Conservation (phyloP, 1,284 basidiomycete genomes). For the Trametes versicolor region DNA sequence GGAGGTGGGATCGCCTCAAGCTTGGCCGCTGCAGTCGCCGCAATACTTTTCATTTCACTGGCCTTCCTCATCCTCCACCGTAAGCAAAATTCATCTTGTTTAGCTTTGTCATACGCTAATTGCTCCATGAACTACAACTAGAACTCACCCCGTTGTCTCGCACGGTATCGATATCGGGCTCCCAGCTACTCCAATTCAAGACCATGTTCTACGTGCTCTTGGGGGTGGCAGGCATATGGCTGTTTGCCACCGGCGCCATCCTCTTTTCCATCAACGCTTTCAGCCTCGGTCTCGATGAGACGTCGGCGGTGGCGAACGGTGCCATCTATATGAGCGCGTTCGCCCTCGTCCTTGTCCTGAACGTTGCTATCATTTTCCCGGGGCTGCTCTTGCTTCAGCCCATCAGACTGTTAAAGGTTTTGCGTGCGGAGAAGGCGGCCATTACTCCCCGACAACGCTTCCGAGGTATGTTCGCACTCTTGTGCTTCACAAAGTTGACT, state of each 20-base stretch:
- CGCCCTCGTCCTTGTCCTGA: constrained; percentile 69
- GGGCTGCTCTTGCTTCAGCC: constrained; percentile 78
- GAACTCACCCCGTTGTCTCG: constrained; percentile 61
- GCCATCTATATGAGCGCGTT: constrained; percentile 75
- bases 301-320: constrained; percentile 70
- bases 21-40: constrained; percentile 71
- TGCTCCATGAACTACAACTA: constrained; percentile 36
- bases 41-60: constrained; percentile 64
- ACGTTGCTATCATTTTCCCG: constrained; percentile 76
- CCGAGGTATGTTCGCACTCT: constrained; percentile 60
- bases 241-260: constrained; percentile 72
- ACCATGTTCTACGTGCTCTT: constrained; percentile 74
- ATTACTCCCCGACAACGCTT: constrained; percentile 83
- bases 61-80: constrained; percentile 65
- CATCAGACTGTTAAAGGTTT: constrained; percentile 62
- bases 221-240: constrained; percentile 63
- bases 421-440: constrained; percentile 62
- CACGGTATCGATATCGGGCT: constrained; percentile 68
- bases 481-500: constrained; percentile 21
- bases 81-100: constrained; percentile 50
- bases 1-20: constrained; percentile 71
- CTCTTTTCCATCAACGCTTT: constrained; percentile 73
- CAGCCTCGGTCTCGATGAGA: constrained; percentile 49
- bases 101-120: not conserved
- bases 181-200: constrained; percentile 70